Conservation (phyloP, 306 rosid genomes). For the Cicer arietinum region DNA sequence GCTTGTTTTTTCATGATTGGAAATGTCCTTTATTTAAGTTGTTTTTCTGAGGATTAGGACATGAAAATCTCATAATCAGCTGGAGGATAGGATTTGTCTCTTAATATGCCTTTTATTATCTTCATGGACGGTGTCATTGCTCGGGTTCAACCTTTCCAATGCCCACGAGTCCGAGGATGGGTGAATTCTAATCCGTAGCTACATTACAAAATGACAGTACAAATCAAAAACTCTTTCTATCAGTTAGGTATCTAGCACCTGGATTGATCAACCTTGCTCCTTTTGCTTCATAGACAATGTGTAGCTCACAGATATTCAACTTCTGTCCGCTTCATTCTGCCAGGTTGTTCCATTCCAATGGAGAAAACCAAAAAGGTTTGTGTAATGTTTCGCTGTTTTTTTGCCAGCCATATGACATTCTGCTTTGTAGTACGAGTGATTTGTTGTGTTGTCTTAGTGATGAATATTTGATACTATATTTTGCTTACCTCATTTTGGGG, state of each 20-base stretch:
- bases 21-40: neutral
- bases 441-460: too few species aligned
- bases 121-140: neutral
- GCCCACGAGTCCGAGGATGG: neutral
- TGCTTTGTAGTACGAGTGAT: too few species aligned
- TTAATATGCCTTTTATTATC: neutral
- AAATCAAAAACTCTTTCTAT: neutral
- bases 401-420: too few species aligned
- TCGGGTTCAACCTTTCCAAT: neutral
- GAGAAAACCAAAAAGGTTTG: too few species aligned
- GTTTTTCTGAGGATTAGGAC: slow-evolving; percentile 5
- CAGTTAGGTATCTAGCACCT: neutral
- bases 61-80: neutral
- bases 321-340: neutral
- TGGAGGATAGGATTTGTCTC: slow-evolving; percentile 1
- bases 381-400: too few species aligned
- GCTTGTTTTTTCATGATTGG: neutral
- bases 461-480: too few species aligned
- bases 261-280: too few species aligned
- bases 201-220: neutral
- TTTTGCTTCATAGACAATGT: too few species aligned
- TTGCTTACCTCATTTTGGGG: too few species aligned
- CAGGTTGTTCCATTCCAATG: too few species aligned
- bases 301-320: neutral
- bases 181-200: neutral